These are phyloP conservation scores for Dictyostelium intermedium DNA, from an alignment of 78 protist species.

Conservation along the genomic window DNA sequence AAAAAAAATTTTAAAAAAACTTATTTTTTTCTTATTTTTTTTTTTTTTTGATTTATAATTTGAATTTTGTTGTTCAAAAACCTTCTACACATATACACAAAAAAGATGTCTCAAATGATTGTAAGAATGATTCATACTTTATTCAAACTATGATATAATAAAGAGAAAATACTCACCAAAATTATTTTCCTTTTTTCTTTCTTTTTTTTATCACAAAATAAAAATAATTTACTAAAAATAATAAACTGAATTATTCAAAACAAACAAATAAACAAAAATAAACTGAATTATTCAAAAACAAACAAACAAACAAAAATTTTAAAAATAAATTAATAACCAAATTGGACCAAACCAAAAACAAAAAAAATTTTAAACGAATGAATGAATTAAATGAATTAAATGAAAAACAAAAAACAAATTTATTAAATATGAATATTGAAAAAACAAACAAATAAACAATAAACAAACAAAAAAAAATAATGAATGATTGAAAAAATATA, in stretches of 20 bases:
- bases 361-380: background rate
- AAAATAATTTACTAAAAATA: background rate
- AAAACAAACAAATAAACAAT: no score
- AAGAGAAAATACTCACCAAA: background rate
- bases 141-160: background rate
- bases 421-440: no score
- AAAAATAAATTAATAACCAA: no score
- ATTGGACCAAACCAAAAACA: background rate
- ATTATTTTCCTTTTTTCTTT: no score
- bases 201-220: background rate
- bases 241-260: background rate
- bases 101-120: constrained; percentile 71
- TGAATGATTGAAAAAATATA: background rate
- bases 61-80: background rate
- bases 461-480: background rate
- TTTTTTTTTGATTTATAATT: background rate
- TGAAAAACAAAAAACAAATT: no score
- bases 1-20: no score
- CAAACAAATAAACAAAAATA: background rate
- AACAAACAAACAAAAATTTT: background rate
- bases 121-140: background rate
- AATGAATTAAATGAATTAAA: background rate
- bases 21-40: background rate
- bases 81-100: background rate
- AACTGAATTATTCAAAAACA: background rate